Conservation (phyloP, 768 basidiomycete genomes). For the Lactarius trivialis region DNA sequence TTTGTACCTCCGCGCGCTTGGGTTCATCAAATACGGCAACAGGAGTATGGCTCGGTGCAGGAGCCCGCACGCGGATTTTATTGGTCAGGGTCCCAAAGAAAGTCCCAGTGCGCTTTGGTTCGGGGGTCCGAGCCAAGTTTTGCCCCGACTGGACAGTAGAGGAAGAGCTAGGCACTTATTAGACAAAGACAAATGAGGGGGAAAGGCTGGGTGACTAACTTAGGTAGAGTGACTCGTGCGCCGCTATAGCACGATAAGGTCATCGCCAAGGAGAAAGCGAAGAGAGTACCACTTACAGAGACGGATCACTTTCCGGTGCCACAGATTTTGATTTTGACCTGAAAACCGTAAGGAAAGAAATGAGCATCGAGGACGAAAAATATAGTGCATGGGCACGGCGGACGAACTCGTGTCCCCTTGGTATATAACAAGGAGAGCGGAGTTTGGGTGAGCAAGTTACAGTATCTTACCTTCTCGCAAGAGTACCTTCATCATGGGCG, state of each 20-base stretch:
- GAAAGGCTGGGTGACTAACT: neutral
- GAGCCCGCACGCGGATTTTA: constrained; percentile 10
- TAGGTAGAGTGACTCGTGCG: neutral
- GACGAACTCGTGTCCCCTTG: neutral
- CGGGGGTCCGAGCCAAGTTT: neutral
- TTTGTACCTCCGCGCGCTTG: neutral
- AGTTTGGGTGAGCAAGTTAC: neutral
- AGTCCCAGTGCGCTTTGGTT: neutral
- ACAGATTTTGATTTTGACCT: neutral
- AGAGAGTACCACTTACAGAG: constrained; percentile 1
- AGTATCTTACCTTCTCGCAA: neutral
- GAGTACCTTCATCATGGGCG: neutral
- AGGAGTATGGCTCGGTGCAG: neutral
- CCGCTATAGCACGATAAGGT: neutral
- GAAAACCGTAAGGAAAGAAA: neutral
- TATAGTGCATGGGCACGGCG: neutral
- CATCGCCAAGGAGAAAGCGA: neutral
- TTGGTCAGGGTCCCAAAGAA: constrained; percentile 7
- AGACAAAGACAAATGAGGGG: neutral
- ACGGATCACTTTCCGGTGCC: neutral
- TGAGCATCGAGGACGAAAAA: neutral
- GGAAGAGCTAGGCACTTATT: neutral
- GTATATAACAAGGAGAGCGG: neutral
- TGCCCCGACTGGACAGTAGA: neutral
- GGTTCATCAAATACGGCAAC: neutral